phyloP scores from a whole-genome alignment of 176 grass and related monocot species.

The Lolium perenne region DNA sequence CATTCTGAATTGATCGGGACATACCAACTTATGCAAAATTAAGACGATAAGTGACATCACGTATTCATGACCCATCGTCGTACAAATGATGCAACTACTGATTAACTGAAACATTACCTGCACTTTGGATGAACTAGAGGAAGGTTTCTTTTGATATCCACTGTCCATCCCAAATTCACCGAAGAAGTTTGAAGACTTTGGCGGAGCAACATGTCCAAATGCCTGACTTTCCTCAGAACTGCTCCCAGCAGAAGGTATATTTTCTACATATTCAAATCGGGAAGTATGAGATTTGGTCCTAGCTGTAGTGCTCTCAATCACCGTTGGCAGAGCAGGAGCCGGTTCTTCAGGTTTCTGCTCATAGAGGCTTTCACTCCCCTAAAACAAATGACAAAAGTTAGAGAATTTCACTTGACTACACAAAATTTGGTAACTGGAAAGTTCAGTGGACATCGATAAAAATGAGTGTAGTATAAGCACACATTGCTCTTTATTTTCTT shows the following conservation, averaged over 20 bases:
- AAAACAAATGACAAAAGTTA: slow-evolving; percentile 31
- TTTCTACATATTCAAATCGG: slow-evolving; percentile 88
- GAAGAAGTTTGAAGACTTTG: slow-evolving; percentile 93
- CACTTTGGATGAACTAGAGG: slow-evolving; percentile 68
- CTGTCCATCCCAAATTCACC: slow-evolving; percentile 92
- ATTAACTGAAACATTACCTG: slow-evolving; percentile 60
- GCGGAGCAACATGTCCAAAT: slow-evolving; percentile 81
- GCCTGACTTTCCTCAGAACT: slow-evolving; percentile 52
- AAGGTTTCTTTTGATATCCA: slow-evolving; percentile 73
- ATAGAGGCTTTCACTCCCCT: slow-evolving; percentile 94
- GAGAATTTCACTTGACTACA: slow-evolving; percentile 4
- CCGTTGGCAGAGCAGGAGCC: slow-evolving; percentile 55
- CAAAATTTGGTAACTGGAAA: neutral
- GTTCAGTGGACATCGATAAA: slow-evolving; percentile 32
- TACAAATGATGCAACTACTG: neutral
- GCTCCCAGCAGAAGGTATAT: slow-evolving; percentile 49
- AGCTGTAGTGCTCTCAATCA: slow-evolving; percentile 41
- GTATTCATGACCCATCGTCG: neutral
- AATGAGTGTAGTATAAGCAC: neutral
- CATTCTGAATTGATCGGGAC: neutral
- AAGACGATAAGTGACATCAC: slow-evolving; percentile 6
- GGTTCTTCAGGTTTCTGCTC: slow-evolving; percentile 95
- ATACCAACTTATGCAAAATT: slow-evolving; percentile 5
- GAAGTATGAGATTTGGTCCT: slow-evolving; percentile 68
- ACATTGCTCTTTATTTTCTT: neutral